A percentile compares a stretch with the other conserved stretches of the same genome.
Evolutionary conservation across 768 basidiomycete species (phyloP).

Genomic region (Naganishia vaughanmartiniae): DNA sequence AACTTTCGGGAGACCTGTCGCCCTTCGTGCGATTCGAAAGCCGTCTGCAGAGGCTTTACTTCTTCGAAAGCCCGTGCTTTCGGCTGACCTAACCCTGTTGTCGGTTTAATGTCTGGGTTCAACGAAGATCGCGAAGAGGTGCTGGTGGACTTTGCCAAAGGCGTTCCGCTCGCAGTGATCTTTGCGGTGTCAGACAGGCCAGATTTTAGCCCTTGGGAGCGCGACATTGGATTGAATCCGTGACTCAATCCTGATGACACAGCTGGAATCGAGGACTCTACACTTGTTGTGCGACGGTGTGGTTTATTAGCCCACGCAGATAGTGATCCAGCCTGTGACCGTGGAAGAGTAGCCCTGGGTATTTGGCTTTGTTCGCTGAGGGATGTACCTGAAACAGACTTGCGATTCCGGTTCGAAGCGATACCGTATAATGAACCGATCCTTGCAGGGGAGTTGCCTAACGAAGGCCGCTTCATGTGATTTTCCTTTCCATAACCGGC

Average conservation of each 20-base stretch:
- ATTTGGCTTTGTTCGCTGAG: constrained; percentile 2
- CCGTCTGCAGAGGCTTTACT: constrained; percentile 49
- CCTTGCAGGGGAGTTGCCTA: constrained; percentile 10
- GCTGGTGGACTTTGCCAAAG: constrained; percentile 35
- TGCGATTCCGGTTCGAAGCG: constrained; percentile 4
- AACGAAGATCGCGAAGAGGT: constrained; percentile 41
- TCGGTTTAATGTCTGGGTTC: constrained; percentile 27
- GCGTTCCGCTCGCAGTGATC: constrained; percentile 9
- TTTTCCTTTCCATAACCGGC: constrained; percentile 13
- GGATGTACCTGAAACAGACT: constrained; percentile 1
- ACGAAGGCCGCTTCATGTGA: constrained; percentile 15
- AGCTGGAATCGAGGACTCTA: constrained; percentile 29
- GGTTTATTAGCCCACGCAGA: constrained; percentile 16
- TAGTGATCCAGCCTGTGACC: constrained; percentile 9
- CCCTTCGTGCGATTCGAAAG: constrained; percentile 37
- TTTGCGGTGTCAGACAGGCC: constrained; percentile 43
- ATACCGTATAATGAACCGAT: constrained; percentile 5
- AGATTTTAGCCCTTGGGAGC: constrained; percentile 48
- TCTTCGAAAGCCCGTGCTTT: constrained; percentile 48
- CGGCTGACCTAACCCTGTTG: constrained; percentile 37
- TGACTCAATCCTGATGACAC: constrained; percentile 21
- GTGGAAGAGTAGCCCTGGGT: constrained; percentile 15
- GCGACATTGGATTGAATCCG: constrained; percentile 36
- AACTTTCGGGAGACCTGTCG: constrained; percentile 43
- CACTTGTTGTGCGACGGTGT: constrained; percentile 25